Evolutionary conservation across 345 rosid genomes (phyloP).

Genomic region (Lenwebbia sp.): DNA sequence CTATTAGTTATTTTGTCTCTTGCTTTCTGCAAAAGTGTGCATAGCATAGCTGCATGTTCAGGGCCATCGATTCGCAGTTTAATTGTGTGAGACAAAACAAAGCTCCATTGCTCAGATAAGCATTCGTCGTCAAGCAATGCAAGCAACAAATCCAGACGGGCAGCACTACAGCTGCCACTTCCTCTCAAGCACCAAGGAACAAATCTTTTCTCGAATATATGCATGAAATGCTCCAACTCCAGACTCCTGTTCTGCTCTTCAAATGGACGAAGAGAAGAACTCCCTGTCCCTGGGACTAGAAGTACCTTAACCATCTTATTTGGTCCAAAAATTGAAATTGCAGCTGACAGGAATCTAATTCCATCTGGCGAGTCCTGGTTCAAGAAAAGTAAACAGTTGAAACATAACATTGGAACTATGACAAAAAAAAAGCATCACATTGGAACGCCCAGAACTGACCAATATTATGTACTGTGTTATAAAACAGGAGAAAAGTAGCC

Average conservation of each 20-base stretch:
- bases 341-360: slow-evolving; percentile 55
- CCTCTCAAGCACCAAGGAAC: slow-evolving; percentile 79
- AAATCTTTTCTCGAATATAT: slow-evolving; percentile 55
- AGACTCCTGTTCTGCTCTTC: slow-evolving; percentile 23
- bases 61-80: slow-evolving; percentile 25
- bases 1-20: slow-evolving; percentile 40
- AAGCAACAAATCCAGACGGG: slow-evolving; percentile 65
- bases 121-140: slow-evolving; percentile 69
- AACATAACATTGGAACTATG: neutral
- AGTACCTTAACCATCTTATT: slow-evolving; percentile 37
- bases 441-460: neutral
- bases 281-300: slow-evolving; percentile 10
- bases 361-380: slow-evolving; percentile 63
- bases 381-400: slow-evolving; percentile 4
- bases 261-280: slow-evolving; percentile 8
- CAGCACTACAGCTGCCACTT: slow-evolving; percentile 29
- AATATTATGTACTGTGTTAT: neutral
- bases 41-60: slow-evolving; percentile 25
- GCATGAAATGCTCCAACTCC: slow-evolving; percentile 32
- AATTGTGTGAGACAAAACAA: slow-evolving; percentile 44
- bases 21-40: slow-evolving; percentile 63
- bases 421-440: neutral
- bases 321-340: slow-evolving; percentile 79
- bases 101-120: slow-evolving; percentile 65
- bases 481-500: neutral